Percentiles rank a stretch among this genome's conserved stretches.
These are phyloP conservation scores for Venustampulla echinocandica DNA, from an alignment of 495 filamentous ascomycete genomes.

Conservation along the genomic window DNA sequence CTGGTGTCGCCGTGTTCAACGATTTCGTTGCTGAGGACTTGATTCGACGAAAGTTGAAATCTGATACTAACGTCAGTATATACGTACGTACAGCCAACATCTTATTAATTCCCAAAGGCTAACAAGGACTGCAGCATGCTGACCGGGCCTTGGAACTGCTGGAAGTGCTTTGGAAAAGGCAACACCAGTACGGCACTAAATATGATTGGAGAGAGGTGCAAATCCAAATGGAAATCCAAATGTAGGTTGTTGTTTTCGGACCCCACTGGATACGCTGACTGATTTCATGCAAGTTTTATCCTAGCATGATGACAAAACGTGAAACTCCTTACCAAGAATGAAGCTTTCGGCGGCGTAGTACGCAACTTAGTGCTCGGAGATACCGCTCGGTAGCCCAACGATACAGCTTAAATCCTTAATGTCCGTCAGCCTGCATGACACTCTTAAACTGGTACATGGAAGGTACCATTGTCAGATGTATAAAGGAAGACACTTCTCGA, in stretches of 20 bases:
- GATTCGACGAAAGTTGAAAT: conserved; percentile 17
- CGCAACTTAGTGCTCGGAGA: background rate
- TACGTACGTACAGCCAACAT: conserved; percentile 17
- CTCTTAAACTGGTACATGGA: background rate
- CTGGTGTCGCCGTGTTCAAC: conserved; percentile 19
- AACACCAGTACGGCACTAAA: conserved; percentile 19
- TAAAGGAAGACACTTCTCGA: background rate
- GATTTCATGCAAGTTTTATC: background rate
- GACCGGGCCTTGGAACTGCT: conserved; percentile 17
- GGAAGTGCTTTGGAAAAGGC: conserved; percentile 21
- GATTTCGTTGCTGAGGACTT: conserved; percentile 17
- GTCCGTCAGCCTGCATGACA: background rate
- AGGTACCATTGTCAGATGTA: background rate
- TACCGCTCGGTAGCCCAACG: too few relatives aligned
- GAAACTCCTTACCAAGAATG: background rate
- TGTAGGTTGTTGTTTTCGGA: conserved; percentile 12
- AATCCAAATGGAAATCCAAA: conserved; percentile 20
- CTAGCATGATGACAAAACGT: background rate
- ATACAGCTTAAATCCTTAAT: background rate
- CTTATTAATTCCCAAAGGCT: too few relatives aligned
- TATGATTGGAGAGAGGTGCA: conserved; percentile 23
- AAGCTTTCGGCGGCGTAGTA: conserved; percentile 11
- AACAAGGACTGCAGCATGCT: conserved; percentile 14
- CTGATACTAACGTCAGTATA: conserved; percentile 13
- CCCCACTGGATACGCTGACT: background rate